Conservation (phyloP, 169 alveolate species). For the Plasmodium malariae region DNA sequence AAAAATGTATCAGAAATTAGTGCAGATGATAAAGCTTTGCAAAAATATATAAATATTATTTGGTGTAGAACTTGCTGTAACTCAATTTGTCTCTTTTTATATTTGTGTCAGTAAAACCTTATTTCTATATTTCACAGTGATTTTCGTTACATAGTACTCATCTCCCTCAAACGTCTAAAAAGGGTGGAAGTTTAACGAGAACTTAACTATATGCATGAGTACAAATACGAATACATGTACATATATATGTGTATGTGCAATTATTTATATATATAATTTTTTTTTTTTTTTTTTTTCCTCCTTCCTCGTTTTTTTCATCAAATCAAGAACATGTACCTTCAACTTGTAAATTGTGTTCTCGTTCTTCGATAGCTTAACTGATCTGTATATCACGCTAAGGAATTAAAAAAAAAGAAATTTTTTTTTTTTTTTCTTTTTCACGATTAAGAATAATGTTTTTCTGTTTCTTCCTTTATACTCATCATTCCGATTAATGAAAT, state of each 20-base stretch:
- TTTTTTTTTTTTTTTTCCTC: background rate
- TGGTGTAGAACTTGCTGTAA: no score
- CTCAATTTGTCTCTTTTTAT: background rate
- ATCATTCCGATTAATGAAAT: slow-evolving; percentile 56
- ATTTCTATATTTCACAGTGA: slow-evolving; percentile 42
- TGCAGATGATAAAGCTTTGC: background rate
- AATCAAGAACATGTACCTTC: slow-evolving; percentile 10
- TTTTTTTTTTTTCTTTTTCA: background rate
- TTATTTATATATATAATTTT: no score
- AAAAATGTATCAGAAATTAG: background rate
- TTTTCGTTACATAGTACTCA: slow-evolving; percentile 60
- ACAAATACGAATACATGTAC: background rate
- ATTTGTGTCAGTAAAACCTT: slow-evolving; percentile 1
- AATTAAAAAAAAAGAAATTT: background rate
- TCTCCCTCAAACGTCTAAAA: slow-evolving; percentile 51
- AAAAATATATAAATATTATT: background rate
- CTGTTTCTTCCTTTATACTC: slow-evolving; percentile 10
- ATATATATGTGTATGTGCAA: background rate
- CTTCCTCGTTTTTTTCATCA: background rate
- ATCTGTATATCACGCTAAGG: slow-evolving; percentile 47
- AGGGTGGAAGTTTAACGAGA: background rate
- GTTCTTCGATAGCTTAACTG: slow-evolving; percentile 19
- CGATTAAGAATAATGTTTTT: no score
- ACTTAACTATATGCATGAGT: background rate
- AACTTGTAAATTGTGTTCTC: slow-evolving; percentile 17